Conservation (phyloP, 371 early-diverging fungal genomes). For the Zancudomyces culisetae region DNA sequence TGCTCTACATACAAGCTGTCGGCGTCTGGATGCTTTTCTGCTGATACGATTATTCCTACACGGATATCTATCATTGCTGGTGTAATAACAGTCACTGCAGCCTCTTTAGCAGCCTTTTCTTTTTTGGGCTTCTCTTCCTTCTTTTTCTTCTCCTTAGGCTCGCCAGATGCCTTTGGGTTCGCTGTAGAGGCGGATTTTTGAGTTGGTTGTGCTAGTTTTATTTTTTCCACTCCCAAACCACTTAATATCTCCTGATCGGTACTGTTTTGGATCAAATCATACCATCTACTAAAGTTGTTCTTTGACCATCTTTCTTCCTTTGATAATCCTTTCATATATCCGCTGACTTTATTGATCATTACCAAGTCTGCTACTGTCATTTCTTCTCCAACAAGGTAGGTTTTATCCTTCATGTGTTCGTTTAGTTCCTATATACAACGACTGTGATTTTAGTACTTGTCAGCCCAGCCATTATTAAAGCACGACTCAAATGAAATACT, state of each 20-base stretch:
- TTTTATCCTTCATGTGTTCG: conserved; percentile 36
- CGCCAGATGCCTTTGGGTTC: not conserved
- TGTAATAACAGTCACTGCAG: conserved; percentile 9
- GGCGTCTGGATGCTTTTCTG: conserved; percentile 78
- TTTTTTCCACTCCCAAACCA: conserved; percentile 24
- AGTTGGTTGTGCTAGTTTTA: conserved; percentile 25
- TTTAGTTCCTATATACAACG: conserved; percentile 41
- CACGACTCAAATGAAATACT: too few species aligned
- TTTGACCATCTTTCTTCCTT: conserved; percentile 5
- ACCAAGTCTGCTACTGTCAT: conserved; percentile 48
- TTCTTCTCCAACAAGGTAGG: conserved; percentile 42
- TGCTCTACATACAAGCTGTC: conserved; percentile 87
- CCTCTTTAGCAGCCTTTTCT: conserved; percentile 21
- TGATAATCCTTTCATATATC: conserved; percentile 19
- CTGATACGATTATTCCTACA: conserved; percentile 70
- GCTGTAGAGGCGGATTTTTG: not conserved
- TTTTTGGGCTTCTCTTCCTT: conserved; percentile 26
- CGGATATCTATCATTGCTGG: conserved; percentile 80
- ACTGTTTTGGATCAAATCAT: conserved; percentile 51
- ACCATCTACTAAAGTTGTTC: conserved; percentile 46
- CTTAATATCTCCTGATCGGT: conserved; percentile 27
- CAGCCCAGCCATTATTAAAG: too few species aligned
- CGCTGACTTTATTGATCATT: conserved; percentile 38
- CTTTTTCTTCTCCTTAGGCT: conserved; percentile 6
- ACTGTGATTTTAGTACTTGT: too few species aligned